phyloP scores from a whole-genome alignment of 306 rosid genomes.

The Vigna hirtella region DNA sequence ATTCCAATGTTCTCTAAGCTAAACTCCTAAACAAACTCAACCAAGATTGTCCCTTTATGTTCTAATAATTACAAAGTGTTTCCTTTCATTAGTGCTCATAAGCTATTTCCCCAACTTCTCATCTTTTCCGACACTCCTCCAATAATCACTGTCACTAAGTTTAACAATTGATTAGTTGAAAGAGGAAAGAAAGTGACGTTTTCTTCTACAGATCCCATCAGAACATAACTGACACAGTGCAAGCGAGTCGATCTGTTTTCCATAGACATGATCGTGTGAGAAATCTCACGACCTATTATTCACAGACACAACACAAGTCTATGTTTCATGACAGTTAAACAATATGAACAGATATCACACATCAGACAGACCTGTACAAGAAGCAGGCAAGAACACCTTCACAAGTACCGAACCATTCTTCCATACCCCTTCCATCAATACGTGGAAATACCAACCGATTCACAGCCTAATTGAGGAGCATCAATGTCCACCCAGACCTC shows the following conservation, averaged over 20 bases:
- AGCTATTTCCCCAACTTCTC: too few species aligned
- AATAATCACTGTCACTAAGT: too few species aligned
- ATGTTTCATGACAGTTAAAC: background rate
- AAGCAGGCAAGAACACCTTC: background rate
- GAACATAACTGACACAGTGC: background rate
- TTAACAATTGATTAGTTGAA: too few species aligned
- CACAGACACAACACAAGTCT: slow-evolving; percentile 13
- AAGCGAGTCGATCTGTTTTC: slow-evolving; percentile 7
- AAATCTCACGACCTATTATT: slow-evolving; percentile 6
- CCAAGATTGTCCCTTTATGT: too few species aligned
- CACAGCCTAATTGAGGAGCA: slow-evolving; percentile 55
- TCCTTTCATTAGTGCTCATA: background rate
- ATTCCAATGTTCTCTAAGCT: too few species aligned
- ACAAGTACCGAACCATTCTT: too few species aligned
- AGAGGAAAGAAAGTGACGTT: too few species aligned
- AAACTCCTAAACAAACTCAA: too few species aligned
- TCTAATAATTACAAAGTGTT: background rate
- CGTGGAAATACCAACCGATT: slow-evolving; percentile 44
- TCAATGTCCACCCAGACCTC: slow-evolving; percentile 82
- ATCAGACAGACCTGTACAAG: background rate
- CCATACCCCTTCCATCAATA: slow-evolving; percentile 42
- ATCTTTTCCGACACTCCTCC: too few species aligned
- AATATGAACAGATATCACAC: background rate
- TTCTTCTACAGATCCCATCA: background rate
- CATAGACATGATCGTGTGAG: background rate